Percentiles rank a stretch among this genome's conserved stretches.
phyloP scores from a whole-genome alignment of 116 monocot genomes.

The Posidonia oceanica region DNA sequence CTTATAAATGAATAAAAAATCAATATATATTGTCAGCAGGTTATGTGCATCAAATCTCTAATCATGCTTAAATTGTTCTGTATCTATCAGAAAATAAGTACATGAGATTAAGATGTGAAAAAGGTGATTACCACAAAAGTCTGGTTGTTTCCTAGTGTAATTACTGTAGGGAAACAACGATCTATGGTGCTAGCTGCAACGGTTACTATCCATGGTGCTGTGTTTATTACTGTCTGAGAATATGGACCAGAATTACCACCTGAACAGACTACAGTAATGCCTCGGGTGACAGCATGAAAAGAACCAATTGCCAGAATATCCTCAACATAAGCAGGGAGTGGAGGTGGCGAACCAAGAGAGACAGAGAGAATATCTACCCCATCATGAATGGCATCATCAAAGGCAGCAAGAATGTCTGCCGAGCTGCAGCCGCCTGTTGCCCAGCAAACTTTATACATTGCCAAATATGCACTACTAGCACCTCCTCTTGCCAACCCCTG shows the following conservation, averaged over 20 bases:
- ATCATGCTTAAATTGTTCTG: too few species aligned
- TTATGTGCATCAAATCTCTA: too few species aligned
- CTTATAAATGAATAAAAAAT: too few species aligned
- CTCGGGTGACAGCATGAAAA: constrained; percentile 51
- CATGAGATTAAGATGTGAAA: neutral
- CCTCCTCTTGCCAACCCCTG: constrained; percentile 50
- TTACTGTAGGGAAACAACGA: constrained; percentile 25
- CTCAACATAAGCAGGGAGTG: constrained; percentile 36
- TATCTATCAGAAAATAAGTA: too few species aligned
- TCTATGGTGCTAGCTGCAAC: constrained; percentile 60
- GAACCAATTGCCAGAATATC: constrained; percentile 49
- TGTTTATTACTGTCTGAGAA: constrained; percentile 34
- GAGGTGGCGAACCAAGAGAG: constrained; percentile 43
- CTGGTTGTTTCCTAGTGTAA: constrained; percentile 44
- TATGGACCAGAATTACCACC: constrained; percentile 56
- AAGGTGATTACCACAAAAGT: constrained; percentile 20
- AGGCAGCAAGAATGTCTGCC: constrained; percentile 53
- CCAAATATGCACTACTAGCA: constrained; percentile 28
- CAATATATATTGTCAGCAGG: too few species aligned
- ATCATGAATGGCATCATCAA: constrained; percentile 54
- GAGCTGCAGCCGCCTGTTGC: constrained; percentile 40
- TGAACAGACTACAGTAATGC: constrained; percentile 37
- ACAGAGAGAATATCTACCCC: constrained; percentile 52
- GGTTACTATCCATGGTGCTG: constrained; percentile 52
- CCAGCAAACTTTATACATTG: constrained; percentile 62